Percentiles rank a stretch among this genome's conserved stretches.
phyloP scores from a whole-genome alignment of 2,329 filamentous ascomycete species.

The Cladosporium velox region DNA sequence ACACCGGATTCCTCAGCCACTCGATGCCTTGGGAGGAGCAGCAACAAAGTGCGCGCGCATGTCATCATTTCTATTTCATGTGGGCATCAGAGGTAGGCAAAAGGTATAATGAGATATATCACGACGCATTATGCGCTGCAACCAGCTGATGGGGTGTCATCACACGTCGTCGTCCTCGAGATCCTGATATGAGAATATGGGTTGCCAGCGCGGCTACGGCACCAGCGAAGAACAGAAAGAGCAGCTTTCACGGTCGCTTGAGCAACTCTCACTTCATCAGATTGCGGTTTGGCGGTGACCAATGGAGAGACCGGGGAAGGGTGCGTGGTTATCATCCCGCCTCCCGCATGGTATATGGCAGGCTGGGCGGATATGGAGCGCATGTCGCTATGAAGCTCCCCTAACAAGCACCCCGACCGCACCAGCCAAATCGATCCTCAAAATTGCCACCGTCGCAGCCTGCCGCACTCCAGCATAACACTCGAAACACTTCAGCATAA shows the following conservation, averaged over 20 bases:
- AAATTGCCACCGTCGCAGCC: not conserved
- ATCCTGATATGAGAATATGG: not conserved
- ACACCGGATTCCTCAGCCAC: not conserved
- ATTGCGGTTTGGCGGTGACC: not conserved
- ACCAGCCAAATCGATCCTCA: not conserved
- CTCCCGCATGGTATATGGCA: not conserved
- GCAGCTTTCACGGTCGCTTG: not conserved
- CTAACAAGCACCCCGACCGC: conserved; percentile 11
- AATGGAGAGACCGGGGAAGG: not conserved
- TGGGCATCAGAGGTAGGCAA: not conserved
- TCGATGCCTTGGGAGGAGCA: not conserved
- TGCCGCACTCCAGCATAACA: not conserved
- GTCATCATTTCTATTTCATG: not conserved
- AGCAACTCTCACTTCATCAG: not conserved
- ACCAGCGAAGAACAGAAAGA: not conserved
- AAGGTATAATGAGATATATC: not conserved
- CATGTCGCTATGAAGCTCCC: not conserved
- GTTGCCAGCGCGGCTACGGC: not conserved
- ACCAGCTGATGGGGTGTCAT: too few relatives aligned
- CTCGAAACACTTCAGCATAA: not conserved
- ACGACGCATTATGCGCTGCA: not conserved
- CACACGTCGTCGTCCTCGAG: not conserved
- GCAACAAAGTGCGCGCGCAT: not conserved
- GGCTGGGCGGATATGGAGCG: conserved; percentile 2
- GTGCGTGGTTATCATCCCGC: not conserved